Evolutionary conservation across 768 basidiomycete species (phyloP), one percentile per base, ranked within the genome.

Genomic region (Rubroboletus satanas): DNA sequence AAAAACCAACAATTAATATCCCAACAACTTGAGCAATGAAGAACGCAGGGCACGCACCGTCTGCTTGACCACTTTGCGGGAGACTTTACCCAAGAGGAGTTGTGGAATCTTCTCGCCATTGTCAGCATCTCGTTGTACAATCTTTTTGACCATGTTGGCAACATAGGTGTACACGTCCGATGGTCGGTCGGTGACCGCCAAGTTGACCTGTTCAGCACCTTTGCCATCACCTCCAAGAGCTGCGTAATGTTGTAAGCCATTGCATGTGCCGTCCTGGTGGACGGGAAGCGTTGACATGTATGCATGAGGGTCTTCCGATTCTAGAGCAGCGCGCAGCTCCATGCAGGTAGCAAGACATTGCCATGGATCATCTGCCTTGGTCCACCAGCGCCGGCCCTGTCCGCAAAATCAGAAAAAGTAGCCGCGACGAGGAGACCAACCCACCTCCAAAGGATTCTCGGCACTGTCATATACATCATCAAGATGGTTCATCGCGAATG

Each of bases 251-350:
- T 99, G 97, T 59, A 99, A 78, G 28, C 96, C 97, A 62, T 99
- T 99, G 64, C 97, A 99, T 0, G 97, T 98, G 4, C 97, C 96
- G 61, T 99, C 97, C 71, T 98, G 96, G 68, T 99, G 97, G 7
- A 98, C 82, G 0, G 97, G 97, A n/a, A 97, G 78, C 17, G 75
- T 71, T 4, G 86, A 92, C 63, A 78, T 72, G 71, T 75, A 87
- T 18, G 71, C 67, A 56, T 77, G 79, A 0, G 82, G 80, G 39
- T 83, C 78, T 15, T 83, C 81, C 1, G 87, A 88, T 39, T 87
- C 80, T 0, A 95, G 77, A 2, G 96, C 96, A 1, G 78, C 79
- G 44, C 79, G 79, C n/a, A 98, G 77, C 66, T 99, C 97, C 69
- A 87, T 83, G 74, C 94, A 98, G 1, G 90, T 83, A 17, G 96